These are phyloP conservation scores for Gonapodya sp. DNA, from an alignment of 192 early-diverging fungal genomes.

Conservation along the genomic window DNA sequence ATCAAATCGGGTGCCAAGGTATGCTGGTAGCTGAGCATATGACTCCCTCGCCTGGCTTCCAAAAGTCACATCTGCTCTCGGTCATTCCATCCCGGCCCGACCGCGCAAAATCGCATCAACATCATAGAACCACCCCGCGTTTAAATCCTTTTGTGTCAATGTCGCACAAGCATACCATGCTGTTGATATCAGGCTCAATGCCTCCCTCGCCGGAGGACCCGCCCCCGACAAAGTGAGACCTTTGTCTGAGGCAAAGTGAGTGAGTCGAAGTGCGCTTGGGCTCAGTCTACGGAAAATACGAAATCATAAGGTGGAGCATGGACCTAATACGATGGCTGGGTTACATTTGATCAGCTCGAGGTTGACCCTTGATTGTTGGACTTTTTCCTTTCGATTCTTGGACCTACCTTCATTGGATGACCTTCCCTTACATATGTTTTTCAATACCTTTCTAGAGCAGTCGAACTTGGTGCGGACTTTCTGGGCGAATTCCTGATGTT, in stretches of 20 bases:
- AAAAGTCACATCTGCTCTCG: background rate
- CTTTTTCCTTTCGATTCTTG: too few relatives aligned
- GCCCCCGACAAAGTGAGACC: background rate
- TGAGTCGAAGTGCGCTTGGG: background rate
- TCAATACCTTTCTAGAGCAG: background rate
- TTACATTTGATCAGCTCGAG: too few relatives aligned
- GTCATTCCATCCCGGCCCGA: background rate
- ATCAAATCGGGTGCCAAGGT: background rate
- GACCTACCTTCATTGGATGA: background rate
- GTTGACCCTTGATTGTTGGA: too few relatives aligned
- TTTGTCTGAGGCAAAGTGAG: background rate
- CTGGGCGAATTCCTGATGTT: background rate
- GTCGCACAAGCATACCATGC: background rate
- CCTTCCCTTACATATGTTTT: background rate
- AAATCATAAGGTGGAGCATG: too few relatives aligned
- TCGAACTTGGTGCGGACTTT: conserved; percentile 8
- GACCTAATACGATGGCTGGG: too few relatives aligned
- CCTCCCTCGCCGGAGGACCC: background rate
- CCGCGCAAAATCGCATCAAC: background rate
- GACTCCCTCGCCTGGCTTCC: background rate
- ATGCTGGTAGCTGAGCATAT: too few relatives aligned
- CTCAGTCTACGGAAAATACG: too few relatives aligned
- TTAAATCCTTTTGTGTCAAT: background rate
- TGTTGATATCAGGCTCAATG: background rate
- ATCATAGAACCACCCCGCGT: background rate